Percentiles rank a stretch among this genome's conserved stretches.
Conservation (phyloP, 163 green algal species). For the Chlorella variabilis region DNA sequence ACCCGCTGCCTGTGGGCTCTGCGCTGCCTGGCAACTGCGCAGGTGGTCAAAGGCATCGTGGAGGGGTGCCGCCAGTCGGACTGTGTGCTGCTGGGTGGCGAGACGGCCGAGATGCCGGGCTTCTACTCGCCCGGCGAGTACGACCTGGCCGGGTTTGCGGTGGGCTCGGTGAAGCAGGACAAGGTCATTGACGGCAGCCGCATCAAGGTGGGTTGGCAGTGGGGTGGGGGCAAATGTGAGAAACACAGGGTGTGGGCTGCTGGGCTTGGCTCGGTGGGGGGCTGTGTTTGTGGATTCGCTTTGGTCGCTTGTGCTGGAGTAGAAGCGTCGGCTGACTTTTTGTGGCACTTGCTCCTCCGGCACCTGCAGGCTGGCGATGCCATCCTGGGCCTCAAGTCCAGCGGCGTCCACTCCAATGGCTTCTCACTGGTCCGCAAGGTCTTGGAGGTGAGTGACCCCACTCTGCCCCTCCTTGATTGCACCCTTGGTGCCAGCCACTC, state of each 20-base stretch:
- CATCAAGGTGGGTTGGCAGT: constrained; percentile 60
- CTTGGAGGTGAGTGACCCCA: constrained; percentile 67
- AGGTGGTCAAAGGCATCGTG: constrained; percentile 97
- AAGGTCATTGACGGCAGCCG: constrained; percentile 87
- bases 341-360: too few relatives aligned
- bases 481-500: too few relatives aligned
- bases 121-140: constrained; percentile 98
- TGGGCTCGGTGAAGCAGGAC: constrained; percentile 94
- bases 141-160: constrained; percentile 98
- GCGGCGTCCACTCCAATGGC: constrained; percentile 96
- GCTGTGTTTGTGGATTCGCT: too few relatives aligned
- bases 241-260: too few relatives aligned
- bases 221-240: too few relatives aligned
- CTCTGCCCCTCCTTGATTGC: too few relatives aligned
- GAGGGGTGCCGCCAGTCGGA: constrained; percentile 91
- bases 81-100: constrained; percentile 92
- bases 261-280: too few relatives aligned
- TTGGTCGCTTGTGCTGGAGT: too few relatives aligned
- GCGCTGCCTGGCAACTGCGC: not conserved
- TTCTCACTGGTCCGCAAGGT: constrained; percentile 96
- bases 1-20: too few relatives aligned
- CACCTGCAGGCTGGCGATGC: constrained; percentile 76
- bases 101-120: constrained; percentile 99
- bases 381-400: constrained; percentile 86
- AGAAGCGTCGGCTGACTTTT: too few relatives aligned